Conservation (phyloP, 352 stramenopile species). For the Phytophthora multivora region DNA sequence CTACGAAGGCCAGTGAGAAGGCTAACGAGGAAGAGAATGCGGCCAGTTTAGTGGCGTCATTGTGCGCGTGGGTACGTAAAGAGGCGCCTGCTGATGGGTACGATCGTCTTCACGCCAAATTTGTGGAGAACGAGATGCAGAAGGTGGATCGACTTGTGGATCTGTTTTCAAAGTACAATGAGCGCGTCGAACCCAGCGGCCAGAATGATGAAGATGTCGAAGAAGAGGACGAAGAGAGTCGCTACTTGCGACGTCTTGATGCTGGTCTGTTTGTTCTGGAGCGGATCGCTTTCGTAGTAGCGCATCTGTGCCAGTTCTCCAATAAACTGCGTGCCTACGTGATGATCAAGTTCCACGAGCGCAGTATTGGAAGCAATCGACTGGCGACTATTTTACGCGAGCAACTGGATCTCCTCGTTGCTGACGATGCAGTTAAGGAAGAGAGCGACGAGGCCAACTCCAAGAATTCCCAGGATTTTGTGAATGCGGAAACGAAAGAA, state of each 20-base stretch:
- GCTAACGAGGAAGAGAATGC: slow-evolving; percentile 72
- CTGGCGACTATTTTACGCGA: slow-evolving; percentile 55
- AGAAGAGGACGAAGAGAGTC: slow-evolving; percentile 56
- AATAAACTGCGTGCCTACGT: slow-evolving; percentile 70
- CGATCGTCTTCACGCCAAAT: slow-evolving; percentile 80
- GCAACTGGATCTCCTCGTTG: slow-evolving; percentile 58
- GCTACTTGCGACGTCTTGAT: slow-evolving; percentile 69
- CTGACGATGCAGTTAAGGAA: slow-evolving; percentile 20
- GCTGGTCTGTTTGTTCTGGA: slow-evolving; percentile 82
- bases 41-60: slow-evolving; percentile 64
- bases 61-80: slow-evolving; percentile 55
- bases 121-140: slow-evolving; percentile 82
- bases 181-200: slow-evolving; percentile 44
- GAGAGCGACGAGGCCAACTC: not conserved
- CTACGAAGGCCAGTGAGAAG: slow-evolving; percentile 32
- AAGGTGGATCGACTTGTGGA: slow-evolving; percentile 84
- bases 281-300: slow-evolving; percentile 63
- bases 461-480: slow-evolving; percentile 20
- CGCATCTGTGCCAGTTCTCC: slow-evolving; percentile 67
- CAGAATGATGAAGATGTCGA: slow-evolving; percentile 39
- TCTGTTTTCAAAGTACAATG: slow-evolving; percentile 77
- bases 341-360: slow-evolving; percentile 80
- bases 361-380: slow-evolving; percentile 56
- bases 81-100: slow-evolving; percentile 59
- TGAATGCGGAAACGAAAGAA: slow-evolving; percentile 34